Percentiles rank a stretch among this genome's conserved stretches.
These are phyloP conservation scores for Aspergillus sp. DNA, from an alignment of 2,329 filamentous ascomycete species.

Conservation along the genomic window DNA sequence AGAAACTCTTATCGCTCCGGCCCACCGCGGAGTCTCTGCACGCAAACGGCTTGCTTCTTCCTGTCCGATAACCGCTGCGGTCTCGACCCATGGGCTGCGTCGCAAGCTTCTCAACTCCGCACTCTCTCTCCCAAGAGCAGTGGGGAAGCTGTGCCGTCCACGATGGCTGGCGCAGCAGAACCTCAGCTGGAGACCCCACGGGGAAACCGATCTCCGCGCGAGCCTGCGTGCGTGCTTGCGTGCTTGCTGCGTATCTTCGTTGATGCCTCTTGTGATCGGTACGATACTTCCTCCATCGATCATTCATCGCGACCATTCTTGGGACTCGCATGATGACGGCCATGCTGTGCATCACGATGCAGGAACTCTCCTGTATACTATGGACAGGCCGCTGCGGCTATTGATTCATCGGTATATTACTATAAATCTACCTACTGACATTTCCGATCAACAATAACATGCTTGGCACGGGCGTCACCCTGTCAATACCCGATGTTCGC, in stretches of 20 bases:
- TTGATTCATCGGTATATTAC: neutral
- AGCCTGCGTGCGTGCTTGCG: neutral
- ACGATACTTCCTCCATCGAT: neutral
- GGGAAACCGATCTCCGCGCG: constrained; percentile 4
- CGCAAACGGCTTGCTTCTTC: neutral
- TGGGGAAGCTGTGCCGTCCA: constrained; percentile 3
- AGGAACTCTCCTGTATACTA: neutral
- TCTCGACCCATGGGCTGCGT: constrained; percentile 4
- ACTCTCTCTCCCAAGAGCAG: neutral
- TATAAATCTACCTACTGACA: neutral
- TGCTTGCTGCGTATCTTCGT: neutral
- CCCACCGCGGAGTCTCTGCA: neutral
- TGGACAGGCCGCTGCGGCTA: neutral
- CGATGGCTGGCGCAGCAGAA: neutral
- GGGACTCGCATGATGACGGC: neutral
- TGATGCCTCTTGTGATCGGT: neutral
- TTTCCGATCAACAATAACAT: neutral
- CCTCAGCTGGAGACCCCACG: constrained; percentile 7
- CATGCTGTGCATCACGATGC: constrained; percentile 8
- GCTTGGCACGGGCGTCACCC: neutral
- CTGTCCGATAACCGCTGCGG: neutral
- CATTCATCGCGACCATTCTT: neutral
- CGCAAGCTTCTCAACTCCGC: constrained; percentile 5
- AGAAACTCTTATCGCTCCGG: constrained; percentile 1
- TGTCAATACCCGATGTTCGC: constrained; percentile 3